phyloP scores from a whole-genome alignment of 163 green algal genomes.

The Scenedesmus sp. region DNA sequence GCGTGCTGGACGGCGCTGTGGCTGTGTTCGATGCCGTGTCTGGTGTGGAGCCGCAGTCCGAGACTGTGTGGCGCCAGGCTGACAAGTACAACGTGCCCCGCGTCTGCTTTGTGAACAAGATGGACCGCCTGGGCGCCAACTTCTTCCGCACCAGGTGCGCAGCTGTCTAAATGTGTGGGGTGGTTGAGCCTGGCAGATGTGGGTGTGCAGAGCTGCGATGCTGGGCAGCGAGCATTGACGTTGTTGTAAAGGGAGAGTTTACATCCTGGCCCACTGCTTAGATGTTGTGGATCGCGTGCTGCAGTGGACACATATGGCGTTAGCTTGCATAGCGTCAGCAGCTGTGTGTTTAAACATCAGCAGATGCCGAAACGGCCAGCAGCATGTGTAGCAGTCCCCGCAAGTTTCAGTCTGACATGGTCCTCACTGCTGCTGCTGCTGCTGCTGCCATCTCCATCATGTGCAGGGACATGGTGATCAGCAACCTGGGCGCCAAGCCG shows the following conservation, averaged over 20 bases:
- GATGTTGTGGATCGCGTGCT: no score
- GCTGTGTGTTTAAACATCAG: no score
- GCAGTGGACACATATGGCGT: no score
- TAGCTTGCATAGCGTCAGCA: no score
- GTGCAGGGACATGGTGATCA: constrained; percentile 79
- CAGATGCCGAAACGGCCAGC: no score
- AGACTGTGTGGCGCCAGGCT: constrained; percentile 99
- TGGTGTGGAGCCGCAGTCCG: constrained; percentile 98
- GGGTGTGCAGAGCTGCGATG: not conserved
- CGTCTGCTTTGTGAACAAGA: constrained; percentile 99
- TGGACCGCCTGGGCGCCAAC: constrained; percentile 99
- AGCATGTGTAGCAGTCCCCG: no score
- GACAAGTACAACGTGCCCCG: constrained; percentile 92
- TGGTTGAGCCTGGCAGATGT: not conserved
- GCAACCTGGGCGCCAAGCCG: constrained; percentile 93
- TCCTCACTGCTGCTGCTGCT: not conserved
- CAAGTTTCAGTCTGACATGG: not conserved
- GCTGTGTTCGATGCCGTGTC: constrained; percentile 97
- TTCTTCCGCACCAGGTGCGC: constrained; percentile 82
- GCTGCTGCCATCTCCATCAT: not conserved
- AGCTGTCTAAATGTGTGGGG: not conserved
- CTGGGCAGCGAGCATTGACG: no score
- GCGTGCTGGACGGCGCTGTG: constrained; percentile 98
- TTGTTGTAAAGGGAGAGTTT: no score
- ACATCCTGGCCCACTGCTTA: no score